phyloP scores from a whole-genome alignment of 805 yeast species.

The Aciculoconidium aculeatum region DNA sequence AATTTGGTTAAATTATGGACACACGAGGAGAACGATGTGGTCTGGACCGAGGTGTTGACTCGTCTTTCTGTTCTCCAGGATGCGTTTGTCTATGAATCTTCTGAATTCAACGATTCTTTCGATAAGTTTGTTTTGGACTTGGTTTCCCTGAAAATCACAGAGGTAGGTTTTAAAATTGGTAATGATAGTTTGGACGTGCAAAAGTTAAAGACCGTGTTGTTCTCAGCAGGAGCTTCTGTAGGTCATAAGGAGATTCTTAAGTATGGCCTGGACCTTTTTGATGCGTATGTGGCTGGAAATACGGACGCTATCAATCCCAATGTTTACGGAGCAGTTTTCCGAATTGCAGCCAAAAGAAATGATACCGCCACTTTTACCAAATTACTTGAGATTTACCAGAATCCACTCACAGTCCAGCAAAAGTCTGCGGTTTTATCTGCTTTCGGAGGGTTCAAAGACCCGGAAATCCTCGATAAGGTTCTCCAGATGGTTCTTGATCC shows the following conservation, averaged over 20 bases:
- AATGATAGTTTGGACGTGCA: slow-evolving; percentile 55
- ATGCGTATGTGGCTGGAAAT: slow-evolving; percentile 54
- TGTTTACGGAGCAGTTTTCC: slow-evolving; percentile 60
- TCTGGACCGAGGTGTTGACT: slow-evolving; percentile 56
- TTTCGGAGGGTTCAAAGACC: slow-evolving; percentile 57
- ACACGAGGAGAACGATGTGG: slow-evolving; percentile 54
- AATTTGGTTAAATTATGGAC: slow-evolving; percentile 57
- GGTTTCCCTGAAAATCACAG: slow-evolving; percentile 46
- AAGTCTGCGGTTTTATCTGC: slow-evolving; percentile 63
- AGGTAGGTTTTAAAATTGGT: slow-evolving; percentile 62
- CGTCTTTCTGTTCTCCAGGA: slow-evolving; percentile 44
- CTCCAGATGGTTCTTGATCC: slow-evolving; percentile 47
- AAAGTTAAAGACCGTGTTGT: slow-evolving; percentile 61
- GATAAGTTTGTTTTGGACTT: slow-evolving; percentile 49
- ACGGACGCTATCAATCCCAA: slow-evolving; percentile 68
- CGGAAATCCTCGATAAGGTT: slow-evolving; percentile 49
- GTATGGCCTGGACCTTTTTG: slow-evolving; percentile 46
- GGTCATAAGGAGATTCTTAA: slow-evolving; percentile 43
- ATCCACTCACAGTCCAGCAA: slow-evolving; percentile 59
- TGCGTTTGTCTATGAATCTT: slow-evolving; percentile 52
- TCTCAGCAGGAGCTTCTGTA: slow-evolving; percentile 52
- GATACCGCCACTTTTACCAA: slow-evolving; percentile 57
- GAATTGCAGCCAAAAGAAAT: slow-evolving; percentile 61
- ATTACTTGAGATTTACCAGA: slow-evolving; percentile 52
- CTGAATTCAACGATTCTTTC: slow-evolving; percentile 42